phyloP scores from a whole-genome alignment of 768 basidiomycete genomes.

The Coprinellus micaceus region DNA sequence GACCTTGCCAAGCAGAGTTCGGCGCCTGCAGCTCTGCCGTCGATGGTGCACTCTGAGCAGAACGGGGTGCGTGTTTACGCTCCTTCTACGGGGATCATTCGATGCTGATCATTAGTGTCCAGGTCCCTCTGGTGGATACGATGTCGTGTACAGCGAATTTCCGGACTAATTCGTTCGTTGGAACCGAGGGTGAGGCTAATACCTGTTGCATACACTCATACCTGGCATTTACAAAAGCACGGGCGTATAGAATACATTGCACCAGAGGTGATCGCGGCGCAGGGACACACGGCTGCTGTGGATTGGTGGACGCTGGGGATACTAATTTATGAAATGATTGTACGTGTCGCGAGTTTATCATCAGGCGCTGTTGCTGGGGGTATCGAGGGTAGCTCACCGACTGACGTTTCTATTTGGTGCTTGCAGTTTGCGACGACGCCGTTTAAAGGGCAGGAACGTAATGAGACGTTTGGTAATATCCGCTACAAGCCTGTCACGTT shows the following conservation, averaged over 20 bases:
- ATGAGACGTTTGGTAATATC: conserved; percentile 96
- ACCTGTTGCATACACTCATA: conserved; percentile 14
- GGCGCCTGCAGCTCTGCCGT: conserved; percentile 81
- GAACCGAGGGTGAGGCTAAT: conserved; percentile 80
- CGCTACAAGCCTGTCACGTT: conserved; percentile 82
- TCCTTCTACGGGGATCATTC: conserved; percentile 6
- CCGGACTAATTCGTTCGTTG: conserved; percentile 98
- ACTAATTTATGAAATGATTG: conserved; percentile 98
- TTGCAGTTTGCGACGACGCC: conserved; percentile 94
- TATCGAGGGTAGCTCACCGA: conserved; percentile 33
- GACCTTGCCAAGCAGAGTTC: conserved; percentile 96
- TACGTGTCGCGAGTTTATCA: conserved; percentile 49
- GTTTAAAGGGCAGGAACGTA: conserved; percentile 94
- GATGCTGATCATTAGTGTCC: conserved; percentile 15
- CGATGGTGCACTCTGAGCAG: conserved; percentile 80
- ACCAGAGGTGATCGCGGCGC: conserved; percentile 95
- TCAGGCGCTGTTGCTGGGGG: too few relatives aligned
- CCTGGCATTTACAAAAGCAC: conserved; percentile 21
- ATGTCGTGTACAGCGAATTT: conserved; percentile 97
- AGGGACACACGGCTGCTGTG: conserved; percentile 96
- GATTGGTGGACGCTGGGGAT: conserved; percentile 99
- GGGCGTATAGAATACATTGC: conserved; percentile 87
- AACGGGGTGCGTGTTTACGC: conserved; percentile 68
- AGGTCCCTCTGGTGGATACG: conserved; percentile 94
- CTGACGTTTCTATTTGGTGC: conserved; percentile 16